Conservation (phyloP, 495 filamentous ascomycete species). For the Hypomontagnella submonticulosa region DNA sequence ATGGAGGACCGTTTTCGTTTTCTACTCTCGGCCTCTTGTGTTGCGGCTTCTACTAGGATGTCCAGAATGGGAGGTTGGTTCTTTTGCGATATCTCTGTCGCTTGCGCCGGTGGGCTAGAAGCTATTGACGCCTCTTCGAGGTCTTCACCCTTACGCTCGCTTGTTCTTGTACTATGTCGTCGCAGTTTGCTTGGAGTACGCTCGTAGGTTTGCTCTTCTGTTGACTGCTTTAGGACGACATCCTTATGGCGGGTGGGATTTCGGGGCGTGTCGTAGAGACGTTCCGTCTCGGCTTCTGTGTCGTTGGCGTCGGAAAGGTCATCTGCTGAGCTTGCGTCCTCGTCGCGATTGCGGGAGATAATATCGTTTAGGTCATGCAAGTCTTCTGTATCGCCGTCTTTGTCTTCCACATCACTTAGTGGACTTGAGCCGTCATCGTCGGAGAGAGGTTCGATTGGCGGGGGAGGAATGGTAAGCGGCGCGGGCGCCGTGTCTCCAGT, state of each 20-base stretch:
- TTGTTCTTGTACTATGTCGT: conserved; percentile 47
- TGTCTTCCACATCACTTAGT: conserved; percentile 92
- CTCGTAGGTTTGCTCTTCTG: conserved; percentile 57
- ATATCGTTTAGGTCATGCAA: conserved; percentile 53
- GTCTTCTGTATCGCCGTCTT: conserved; percentile 61
- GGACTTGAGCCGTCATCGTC: conserved; percentile 67
- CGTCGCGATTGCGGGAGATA: conserved; percentile 64
- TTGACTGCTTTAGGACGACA: conserved; percentile 64
- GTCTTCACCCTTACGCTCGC: conserved; percentile 52
- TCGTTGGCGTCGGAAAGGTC: conserved; percentile 74
- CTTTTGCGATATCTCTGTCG: conserved; percentile 35
- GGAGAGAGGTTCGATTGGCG: conserved; percentile 52
- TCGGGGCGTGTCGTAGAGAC: conserved; percentile 90
- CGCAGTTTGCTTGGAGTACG: conserved; percentile 76
- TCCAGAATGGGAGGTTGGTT: conserved; percentile 42
- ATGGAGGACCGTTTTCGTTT: conserved; percentile 63
- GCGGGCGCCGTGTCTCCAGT: conserved; percentile 59
- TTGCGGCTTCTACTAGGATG: conserved; percentile 42
- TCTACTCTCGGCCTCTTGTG: conserved; percentile 56
- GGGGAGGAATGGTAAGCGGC: conserved; percentile 58
- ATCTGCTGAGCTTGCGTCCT: conserved; percentile 58
- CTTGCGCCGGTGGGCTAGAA: conserved; percentile 46
- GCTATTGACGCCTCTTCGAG: conserved; percentile 57
- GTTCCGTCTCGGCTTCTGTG: conserved; percentile 98
- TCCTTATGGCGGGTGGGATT: conserved; percentile 70